A percentile compares a stretch with the other conserved stretches of the same genome.
phyloP scores from a whole-genome alignment of 2,329 filamentous ascomycete species.

The Cladosporium cucumerinum region DNA sequence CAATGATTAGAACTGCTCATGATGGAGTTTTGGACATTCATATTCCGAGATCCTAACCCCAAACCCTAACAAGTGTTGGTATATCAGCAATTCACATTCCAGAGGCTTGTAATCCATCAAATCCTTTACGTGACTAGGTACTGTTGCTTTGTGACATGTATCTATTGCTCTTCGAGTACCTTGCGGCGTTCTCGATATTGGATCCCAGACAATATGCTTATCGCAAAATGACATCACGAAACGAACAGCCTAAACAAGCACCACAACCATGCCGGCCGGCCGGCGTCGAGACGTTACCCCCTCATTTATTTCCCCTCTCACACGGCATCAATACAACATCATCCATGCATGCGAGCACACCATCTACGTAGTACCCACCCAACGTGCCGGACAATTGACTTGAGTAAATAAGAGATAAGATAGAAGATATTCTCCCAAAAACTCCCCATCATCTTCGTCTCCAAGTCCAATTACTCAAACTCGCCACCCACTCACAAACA shows the following conservation, averaged over 20 bases:
- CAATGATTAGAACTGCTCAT: background rate
- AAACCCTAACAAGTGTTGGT: background rate
- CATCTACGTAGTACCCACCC: background rate
- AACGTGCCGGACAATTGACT: too few species aligned
- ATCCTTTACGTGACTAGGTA: background rate
- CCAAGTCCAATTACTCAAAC: background rate
- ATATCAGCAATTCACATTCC: too few species aligned
- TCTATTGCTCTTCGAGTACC: background rate
- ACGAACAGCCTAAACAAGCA: background rate
- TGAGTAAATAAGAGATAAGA: background rate
- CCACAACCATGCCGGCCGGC: too few species aligned
- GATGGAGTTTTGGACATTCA: background rate
- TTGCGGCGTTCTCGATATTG: too few species aligned
- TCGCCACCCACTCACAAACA: background rate
- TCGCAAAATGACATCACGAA: background rate
- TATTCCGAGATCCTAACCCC: background rate
- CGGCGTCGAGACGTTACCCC: slow-evolving; percentile 4
- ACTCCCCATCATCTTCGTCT: background rate
- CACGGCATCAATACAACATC: slow-evolving; percentile 7
- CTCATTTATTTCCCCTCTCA: background rate
- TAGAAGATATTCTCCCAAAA: background rate
- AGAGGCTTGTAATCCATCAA: too few species aligned
- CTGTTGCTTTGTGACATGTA: background rate
- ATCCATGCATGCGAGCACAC: background rate
- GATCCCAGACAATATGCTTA: background rate